Base-by-base conservation (phyloP, 1,284 basidiomycete genomes). In the Microstroma glucosiphilum region DNA sequence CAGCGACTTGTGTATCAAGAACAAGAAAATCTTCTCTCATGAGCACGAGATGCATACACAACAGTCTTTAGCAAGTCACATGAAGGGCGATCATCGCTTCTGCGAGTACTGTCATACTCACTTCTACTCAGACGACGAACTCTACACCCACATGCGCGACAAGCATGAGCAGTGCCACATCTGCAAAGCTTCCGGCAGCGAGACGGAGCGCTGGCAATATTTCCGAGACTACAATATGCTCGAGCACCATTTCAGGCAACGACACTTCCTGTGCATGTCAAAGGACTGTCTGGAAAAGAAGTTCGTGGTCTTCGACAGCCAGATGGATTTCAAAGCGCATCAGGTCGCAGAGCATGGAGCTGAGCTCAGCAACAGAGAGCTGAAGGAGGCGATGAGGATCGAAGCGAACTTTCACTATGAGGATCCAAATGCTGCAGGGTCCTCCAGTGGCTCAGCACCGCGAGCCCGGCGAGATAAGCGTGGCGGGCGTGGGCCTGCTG, bases 161-260 rank as follows among this genome's bases (percentile, higher is more conserved):
- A 83, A 83, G 56, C 94, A 98, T 81, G 94, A 98, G 79, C 93
- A 98, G 76, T 98, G 96, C 79, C 96, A 96, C 75, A 82, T 98
- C 37, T 98, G 96, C 81, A 76, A 78, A 60, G 65, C 68, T 0
- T 51, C 61, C 6, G 69, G 73, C 9, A 63, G 57, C 55, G 75
- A 73, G 40, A 71, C 71, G 15, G 76, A 75, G 56, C 59, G 74
- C 25, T 76, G 68, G 68, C 69, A 67, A 40, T 78, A 76, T 60
- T 78, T 70, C 60, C 57, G 60, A 11, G 69, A 76, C 62, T 78
- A 73, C 61, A 57, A 59, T 56, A 69, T 69, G 69, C 78, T 75
- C 77, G 82, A 77, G 59, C 59, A 59, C 30, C 77, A 79, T 65
- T 80, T 76, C 70, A 80, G 80, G 59, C 70, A 80, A 41, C 80